Evolutionary conservation across 306 rosid species (phyloP).

Genomic region (Arachis hypogaea): DNA sequence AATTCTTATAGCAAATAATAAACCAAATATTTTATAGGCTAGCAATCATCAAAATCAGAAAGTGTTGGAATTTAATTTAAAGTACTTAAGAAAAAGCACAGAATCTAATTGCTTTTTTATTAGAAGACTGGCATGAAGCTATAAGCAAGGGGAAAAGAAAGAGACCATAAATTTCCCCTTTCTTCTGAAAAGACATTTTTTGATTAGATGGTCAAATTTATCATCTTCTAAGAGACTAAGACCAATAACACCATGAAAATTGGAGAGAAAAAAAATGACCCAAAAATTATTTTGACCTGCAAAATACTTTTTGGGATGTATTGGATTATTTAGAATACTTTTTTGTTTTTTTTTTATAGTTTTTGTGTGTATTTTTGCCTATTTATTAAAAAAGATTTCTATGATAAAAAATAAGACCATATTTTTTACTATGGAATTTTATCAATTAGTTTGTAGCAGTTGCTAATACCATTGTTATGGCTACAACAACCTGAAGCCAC

Average conservation of each 20-base stretch:
- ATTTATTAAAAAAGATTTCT: background rate
- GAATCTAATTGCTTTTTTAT: background rate
- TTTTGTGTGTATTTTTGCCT: no score
- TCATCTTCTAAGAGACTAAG: conserved; percentile 8
- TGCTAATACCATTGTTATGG: background rate
- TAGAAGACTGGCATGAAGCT: background rate
- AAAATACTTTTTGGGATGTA: no score
- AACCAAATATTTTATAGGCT: background rate
- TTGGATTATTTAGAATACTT: no score
- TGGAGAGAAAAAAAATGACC: conserved; percentile 7
- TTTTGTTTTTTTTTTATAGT: no score
- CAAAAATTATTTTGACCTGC: background rate
- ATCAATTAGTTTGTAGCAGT: background rate
- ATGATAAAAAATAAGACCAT: background rate
- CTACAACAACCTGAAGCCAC: background rate
- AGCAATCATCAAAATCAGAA: background rate
- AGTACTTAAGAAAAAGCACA: background rate
- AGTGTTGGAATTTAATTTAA: background rate
- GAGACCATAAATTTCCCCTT: background rate
- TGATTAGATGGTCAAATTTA: conserved; percentile 35
- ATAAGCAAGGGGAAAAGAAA: background rate
- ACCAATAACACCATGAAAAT: background rate
- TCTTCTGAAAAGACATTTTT: background rate
- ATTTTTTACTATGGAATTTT: background rate
- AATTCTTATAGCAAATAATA: no score